These are phyloP conservation scores for Dunaliella sp. DNA, from an alignment of 139 green algal genomes.

Conservation along the genomic window DNA sequence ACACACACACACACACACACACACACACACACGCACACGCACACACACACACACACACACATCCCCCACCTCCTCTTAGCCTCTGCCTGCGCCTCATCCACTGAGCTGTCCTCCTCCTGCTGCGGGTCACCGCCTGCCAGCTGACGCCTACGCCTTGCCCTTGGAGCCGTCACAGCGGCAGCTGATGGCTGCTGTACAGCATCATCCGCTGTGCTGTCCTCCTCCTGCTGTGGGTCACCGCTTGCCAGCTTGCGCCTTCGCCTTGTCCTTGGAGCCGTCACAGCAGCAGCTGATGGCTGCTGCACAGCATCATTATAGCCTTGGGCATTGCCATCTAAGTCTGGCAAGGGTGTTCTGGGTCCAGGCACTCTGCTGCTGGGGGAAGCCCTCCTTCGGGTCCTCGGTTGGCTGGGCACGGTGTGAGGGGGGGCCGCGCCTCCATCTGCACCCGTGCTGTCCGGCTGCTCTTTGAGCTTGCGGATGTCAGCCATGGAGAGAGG, in stretches of 20 bases:
- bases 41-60: too few species aligned
- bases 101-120: not conserved
- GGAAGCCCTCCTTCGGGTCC: not conserved
- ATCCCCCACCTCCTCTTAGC: not conserved
- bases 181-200: not conserved
- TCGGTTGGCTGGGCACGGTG: too few species aligned
- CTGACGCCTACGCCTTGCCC: not conserved
- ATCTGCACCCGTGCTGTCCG: too few species aligned
- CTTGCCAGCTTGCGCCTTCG: not conserved
- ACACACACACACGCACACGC: too few species aligned
- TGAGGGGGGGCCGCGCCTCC: too few species aligned
- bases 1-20: too few species aligned
- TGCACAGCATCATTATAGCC: too few species aligned
- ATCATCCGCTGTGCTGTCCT: not conserved
- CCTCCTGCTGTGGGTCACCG: not conserved
- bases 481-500: not conserved
- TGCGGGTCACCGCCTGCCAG: not conserved
- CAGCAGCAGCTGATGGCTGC: too few species aligned
- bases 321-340: too few species aligned
- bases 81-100: not conserved
- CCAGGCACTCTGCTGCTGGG: not conserved
- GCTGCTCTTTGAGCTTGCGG: not conserved
- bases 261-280: not conserved
- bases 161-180: not conserved
- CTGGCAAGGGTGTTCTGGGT: too few species aligned